Conservation (phyloP, 345 rosid genomes). For the Populus simonii region DNA sequence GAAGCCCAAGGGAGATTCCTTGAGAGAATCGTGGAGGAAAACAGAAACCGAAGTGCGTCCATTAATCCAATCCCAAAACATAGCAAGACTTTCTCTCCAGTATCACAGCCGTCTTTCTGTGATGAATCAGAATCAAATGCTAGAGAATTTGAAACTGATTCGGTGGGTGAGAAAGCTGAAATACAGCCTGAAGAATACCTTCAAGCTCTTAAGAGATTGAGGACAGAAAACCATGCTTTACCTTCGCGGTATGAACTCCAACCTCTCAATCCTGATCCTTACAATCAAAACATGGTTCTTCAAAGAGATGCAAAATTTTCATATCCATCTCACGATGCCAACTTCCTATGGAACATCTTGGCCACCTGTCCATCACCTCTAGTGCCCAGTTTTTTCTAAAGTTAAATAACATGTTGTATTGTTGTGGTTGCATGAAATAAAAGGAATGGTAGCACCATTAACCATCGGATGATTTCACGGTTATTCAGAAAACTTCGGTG, state of each 20-base stretch:
- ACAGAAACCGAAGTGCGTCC: slow-evolving; percentile 5
- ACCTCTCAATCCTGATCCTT: slow-evolving; percentile 12
- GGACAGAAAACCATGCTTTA: slow-evolving; percentile 19
- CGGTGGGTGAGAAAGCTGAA: slow-evolving; percentile 28
- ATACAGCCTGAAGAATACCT: slow-evolving; percentile 22
- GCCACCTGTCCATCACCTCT: slow-evolving; percentile 29
- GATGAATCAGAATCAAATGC: slow-evolving; percentile 49
- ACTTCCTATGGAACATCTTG: slow-evolving; percentile 26
- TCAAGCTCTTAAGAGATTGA: slow-evolving; percentile 26
- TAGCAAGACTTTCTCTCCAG: slow-evolving; percentile 25
- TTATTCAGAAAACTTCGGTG: neutral
- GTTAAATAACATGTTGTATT: neutral
- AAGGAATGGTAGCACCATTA: neutral
- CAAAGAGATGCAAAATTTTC: slow-evolving; percentile 13
- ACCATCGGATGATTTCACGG: neutral
- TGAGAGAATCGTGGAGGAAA: slow-evolving; percentile 36
- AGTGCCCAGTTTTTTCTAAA: slow-evolving; percentile 30
- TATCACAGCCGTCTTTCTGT: slow-evolving; percentile 43
- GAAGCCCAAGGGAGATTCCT: slow-evolving; percentile 59
- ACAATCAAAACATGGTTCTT: slow-evolving; percentile 6
- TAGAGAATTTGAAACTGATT: slow-evolving; percentile 40
- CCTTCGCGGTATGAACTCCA: slow-evolving; percentile 5
- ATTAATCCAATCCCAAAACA: slow-evolving; percentile 6
- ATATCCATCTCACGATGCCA: slow-evolving; percentile 11
- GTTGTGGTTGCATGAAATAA: neutral